Evolutionary conservation across 108 stramenopile species (phyloP).

Genomic region (Skeletonema potamos): DNA sequence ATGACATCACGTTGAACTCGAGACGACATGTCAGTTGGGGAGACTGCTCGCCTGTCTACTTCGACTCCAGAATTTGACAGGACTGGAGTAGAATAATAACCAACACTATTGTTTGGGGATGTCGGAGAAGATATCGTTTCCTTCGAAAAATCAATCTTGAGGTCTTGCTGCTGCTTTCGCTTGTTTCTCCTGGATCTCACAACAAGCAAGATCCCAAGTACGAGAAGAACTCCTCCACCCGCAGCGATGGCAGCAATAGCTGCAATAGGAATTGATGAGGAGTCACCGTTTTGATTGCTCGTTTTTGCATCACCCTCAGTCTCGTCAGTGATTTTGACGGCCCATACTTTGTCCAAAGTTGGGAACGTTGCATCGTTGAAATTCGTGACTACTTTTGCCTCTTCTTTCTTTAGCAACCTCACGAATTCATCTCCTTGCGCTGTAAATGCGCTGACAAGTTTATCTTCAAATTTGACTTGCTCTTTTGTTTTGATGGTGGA

Average conservation of each 20-base stretch:
- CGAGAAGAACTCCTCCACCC: neutral
- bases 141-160: neutral
- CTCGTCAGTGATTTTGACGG: neutral
- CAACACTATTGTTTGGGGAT: neutral
- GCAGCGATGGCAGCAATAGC: neutral
- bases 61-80: neutral
- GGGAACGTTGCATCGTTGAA: neutral
- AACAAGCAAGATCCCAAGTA: neutral
- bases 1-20: conserved; percentile 43
- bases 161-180: neutral
- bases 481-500: neutral
- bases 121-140: neutral
- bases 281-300: neutral
- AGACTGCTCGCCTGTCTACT: neutral
- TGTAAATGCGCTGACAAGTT: neutral
- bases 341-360: neutral
- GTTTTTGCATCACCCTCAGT: neutral
- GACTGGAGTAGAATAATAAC: neutral
- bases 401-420: neutral
- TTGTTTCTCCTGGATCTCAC: neutral
- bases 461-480: neutral
- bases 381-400: neutral
- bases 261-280: neutral
- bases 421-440: neutral
- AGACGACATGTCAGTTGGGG: neutral